Evolutionary conservation across 1,284 basidiomycete species (phyloP), one percentile per base, ranked within the genome.

Genomic region (Tilletia walkeri): DNA sequence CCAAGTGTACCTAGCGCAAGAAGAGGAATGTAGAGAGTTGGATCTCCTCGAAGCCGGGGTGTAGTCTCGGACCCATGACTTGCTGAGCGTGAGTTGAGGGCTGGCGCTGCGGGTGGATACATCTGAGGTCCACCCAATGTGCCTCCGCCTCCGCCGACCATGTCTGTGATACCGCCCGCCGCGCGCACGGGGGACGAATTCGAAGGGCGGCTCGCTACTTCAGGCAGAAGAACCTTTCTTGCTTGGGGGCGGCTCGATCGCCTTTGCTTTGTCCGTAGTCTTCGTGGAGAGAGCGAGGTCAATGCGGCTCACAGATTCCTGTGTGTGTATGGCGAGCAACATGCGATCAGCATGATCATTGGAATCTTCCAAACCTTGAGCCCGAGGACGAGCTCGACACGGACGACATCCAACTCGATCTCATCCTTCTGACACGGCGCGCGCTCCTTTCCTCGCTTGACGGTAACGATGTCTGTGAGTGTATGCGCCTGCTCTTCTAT

Each of bases 1-100:
- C 81, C 81, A 10, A 82, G 72, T 30, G 70, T 69, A 2, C 81
- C 81, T 1, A 80, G 63, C n/a, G 74, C 71, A 10, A 82, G 69
- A 30, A 81, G 72, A 4, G 79, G 81, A 48, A 75, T 69, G 20
- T 38, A 49, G 2, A 67, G 36, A 20, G 5, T 12, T 20, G 67
- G 53, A 6, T 50, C 18, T 20, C 67, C 67, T 3, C 66, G 66
- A 7, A 67, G 20, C 14, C 34, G 65, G 0, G 38, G 59, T 3
- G 39, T 4, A 14, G 5, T 16, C 9, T 38, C 36, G 59, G 41
- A 45, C 9, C 41, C 41, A 45, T 9, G 41, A 14, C 14, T 45
- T 7, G 9, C 41, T 45, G 41, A 14, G 14, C 41, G 41, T 9
- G 18, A 7, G 59, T n/a, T 45, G 36, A 7, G 45, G 7, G 67